Evolutionary conservation across 2,329 filamentous ascomycete species (phyloP).

Genomic region (Penicillium sp.): DNA sequence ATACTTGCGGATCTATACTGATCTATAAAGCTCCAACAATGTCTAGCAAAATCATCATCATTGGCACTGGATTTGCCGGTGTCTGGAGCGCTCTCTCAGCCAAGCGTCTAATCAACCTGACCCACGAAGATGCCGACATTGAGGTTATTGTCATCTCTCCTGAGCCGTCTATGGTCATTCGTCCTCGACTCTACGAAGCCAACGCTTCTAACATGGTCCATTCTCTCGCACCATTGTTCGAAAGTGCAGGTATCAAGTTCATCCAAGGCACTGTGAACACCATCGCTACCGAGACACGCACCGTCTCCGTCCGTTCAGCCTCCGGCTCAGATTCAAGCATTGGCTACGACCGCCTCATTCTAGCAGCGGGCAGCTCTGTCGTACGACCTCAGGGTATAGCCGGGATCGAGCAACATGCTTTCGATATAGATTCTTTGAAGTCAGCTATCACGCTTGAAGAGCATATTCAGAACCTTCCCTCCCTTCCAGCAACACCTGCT

Average conservation of each 20-base stretch:
- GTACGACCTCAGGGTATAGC: conserved; percentile 25
- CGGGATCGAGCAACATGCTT: conserved; percentile 34
- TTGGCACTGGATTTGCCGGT: conserved; percentile 40
- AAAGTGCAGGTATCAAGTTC: conserved; percentile 26
- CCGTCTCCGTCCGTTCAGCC: conserved; percentile 8
- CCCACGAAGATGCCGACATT: conserved; percentile 16
- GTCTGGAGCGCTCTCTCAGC: conserved; percentile 40
- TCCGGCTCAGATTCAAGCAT: conserved; percentile 13
- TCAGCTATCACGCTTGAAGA: conserved; percentile 24
- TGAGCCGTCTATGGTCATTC: conserved; percentile 31
- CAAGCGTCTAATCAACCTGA: conserved; percentile 29
- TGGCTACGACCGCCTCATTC: conserved; percentile 35
- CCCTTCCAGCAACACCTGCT: conserved; percentile 18
- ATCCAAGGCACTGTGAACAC: conserved; percentile 8
- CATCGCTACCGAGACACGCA: conserved; percentile 13
- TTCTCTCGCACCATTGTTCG: conserved; percentile 25
- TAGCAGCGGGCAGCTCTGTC: conserved; percentile 39
- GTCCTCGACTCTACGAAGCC: conserved; percentile 37
- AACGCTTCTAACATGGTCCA: conserved; percentile 26
- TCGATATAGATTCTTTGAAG: conserved; percentile 35
- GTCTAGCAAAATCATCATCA: conserved; percentile 18
- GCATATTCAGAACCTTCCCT: conserved; percentile 30
- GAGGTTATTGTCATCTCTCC: conserved; percentile 36
- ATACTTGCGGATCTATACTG: background rate
- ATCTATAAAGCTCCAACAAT: background rate